phyloP scores from a whole-genome alignment of 192 early-diverging fungal species.

The Linnemannia hyalina region DNA sequence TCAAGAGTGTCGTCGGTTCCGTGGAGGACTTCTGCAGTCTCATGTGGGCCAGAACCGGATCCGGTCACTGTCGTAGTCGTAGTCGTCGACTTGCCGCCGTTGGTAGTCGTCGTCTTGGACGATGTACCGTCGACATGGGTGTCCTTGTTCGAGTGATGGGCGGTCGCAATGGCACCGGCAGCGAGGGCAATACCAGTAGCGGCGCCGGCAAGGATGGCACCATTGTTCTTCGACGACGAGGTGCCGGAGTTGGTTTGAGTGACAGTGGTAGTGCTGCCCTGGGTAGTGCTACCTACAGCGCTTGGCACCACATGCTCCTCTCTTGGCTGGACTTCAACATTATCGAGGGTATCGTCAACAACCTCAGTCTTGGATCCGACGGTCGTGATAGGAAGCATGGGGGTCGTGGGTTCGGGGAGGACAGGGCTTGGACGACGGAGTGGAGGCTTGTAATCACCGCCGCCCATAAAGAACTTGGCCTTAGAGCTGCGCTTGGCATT shows the following conservation, averaged over 20 bases:
- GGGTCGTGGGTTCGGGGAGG: background rate
- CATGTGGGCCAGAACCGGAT: background rate
- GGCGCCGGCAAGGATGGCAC: slow-evolving; percentile 3
- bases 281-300: background rate
- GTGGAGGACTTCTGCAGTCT: slow-evolving; percentile 13
- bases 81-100: slow-evolving; percentile 1
- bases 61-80: slow-evolving; percentile 10
- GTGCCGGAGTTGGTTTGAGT: background rate
- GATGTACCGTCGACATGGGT: background rate
- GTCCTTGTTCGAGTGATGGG: background rate
- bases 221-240: background rate
- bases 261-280: background rate
- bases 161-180: background rate
- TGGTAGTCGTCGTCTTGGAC: background rate
- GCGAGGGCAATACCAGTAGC: background rate
- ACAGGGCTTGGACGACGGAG: slow-evolving; percentile 21
- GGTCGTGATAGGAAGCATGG: slow-evolving; percentile 7
- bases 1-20: background rate
- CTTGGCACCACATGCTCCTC: slow-evolving; percentile 10
- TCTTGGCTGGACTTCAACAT: background rate
- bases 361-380: slow-evolving; percentile 12
- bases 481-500: slow-evolving; percentile 28
- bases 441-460: slow-evolving; percentile 30
- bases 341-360: background rate
- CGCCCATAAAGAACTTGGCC: slow-evolving; percentile 46